Evolutionary conservation across 805 yeast genomes (phyloP).

Genomic region (Sugiyamaella smithiae): DNA sequence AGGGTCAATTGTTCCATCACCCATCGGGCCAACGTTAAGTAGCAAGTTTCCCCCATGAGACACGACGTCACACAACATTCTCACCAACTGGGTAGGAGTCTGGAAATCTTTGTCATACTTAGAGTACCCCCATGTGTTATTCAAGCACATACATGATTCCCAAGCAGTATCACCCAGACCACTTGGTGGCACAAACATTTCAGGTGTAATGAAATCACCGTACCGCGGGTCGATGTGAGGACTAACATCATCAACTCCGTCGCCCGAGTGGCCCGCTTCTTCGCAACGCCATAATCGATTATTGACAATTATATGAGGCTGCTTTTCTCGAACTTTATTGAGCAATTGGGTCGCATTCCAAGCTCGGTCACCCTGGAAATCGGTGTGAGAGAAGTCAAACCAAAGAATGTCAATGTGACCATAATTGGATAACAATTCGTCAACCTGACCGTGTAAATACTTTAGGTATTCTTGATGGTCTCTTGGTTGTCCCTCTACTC

Average conservation of each 20-base stretch:
- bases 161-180: constrained; percentile 16
- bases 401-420: constrained; percentile 18
- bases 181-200: constrained; percentile 17
- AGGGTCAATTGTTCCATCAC: constrained; percentile 18
- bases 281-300: constrained; percentile 19
- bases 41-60: constrained; percentile 20
- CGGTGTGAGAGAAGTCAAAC: constrained; percentile 20
- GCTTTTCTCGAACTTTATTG: constrained; percentile 10
- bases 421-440: constrained; percentile 18
- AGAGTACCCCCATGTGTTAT: constrained; percentile 21
- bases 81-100: constrained; percentile 12
- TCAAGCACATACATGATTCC: constrained; percentile 21
- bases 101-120: constrained; percentile 17
- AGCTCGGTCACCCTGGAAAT: constrained; percentile 21
- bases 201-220: constrained; percentile 23
- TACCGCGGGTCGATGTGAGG: constrained; percentile 16
- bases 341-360: constrained; percentile 17
- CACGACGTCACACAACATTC: constrained; percentile 14
- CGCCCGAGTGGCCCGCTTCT: constrained; percentile 18
- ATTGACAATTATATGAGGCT: constrained; percentile 19
- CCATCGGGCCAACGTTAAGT: constrained; percentile 22
- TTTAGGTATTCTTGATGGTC: constrained; percentile 18
- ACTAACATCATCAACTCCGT: constrained; percentile 13
- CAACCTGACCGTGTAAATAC: constrained; percentile 19
- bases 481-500: constrained; percentile 8